Evolutionary conservation across 192 early-diverging fungal genomes (phyloP), one percentile per base, ranked within the genome.

Genomic region (Coemansia sp.): DNA sequence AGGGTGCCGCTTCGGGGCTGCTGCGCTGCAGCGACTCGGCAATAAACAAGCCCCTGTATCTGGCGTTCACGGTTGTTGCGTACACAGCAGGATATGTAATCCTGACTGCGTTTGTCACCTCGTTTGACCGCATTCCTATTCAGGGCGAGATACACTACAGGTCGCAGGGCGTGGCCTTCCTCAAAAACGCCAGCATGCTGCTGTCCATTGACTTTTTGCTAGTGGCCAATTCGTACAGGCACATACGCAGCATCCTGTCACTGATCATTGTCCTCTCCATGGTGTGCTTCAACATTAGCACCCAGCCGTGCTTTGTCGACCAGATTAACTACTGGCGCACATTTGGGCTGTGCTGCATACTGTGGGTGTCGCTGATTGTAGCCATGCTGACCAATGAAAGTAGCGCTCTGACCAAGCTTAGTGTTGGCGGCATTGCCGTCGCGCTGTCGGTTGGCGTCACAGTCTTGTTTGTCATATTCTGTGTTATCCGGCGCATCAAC

Each of bases 241-340:
- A 84, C 21, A 77, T 91, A 41, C 84, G 87, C 10, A 87, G 86
- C 14, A 84, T 88, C 38, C 44, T 91, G 10, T 89, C 89, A 14
- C 83, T 91, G 50, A 71, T 82, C 0, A 88, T 89, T 54, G 72
- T 88, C 19, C 56, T 87, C 24, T 82, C 84, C 8, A 87, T 89
- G 87, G 85, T 85, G 9, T 89, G 87, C 56, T 89, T 87, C 43
- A 91, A 88, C 53, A 86, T 91, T 58, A 84, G 76, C 54, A 82
- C 82, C 52, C 81, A 81, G 52, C 89, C 88, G 3, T 91, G 89
- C 46, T 91, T 89, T 76, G 86, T 88, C 36, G 81, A 86, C 62
- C 70, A 87, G 78, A 87, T 91, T 64, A 91, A 91, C 57, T 89
- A 84, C 38, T 87, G 87, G 76, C 74, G 88, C 41, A 84, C 86